Evolutionary conservation across 345 rosid genomes (phyloP), one percentile per base, ranked within the genome.

Genomic region (Lepidium sativum): DNA sequence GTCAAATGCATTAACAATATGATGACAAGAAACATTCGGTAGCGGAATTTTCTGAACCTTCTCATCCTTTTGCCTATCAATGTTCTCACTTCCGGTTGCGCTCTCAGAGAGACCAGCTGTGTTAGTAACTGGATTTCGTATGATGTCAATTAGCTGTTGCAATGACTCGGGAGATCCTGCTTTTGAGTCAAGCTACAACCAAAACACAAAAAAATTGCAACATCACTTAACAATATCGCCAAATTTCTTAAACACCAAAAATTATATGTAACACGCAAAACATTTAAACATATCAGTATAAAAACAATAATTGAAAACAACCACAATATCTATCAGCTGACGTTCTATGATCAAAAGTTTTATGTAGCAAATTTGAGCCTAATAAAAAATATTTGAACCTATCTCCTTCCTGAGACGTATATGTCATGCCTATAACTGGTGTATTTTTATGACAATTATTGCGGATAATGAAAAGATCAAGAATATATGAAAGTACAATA

Each of bases 121-220:
- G 65, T 68, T 84, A 49, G 81, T 54, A 64, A 74, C 76, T 66
- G 96, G 99, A 73, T 89, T 87, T 76, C 80, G 80, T 50, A 85
- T 77, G 65, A 82, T 76, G 84, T 88, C 99, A 75, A 94, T 77
- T 70, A 94, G 73, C 50, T 86, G 92, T 73, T 83, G 96, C 65
- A 94, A 68, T 48, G 95, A 83, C 75, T 88, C 99, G 0, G 83
- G 74, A 58, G 95, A 81, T 64, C 95, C 99, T 63, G 96, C 79
- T 77, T 86, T 94, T 66, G 86, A 58, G n/a, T 87, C 85, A 75
- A 88, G 80, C 99, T 94, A 77, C 75, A 80, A 42, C 39, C 54
- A 34, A 48, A n/a, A 14, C 43, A 40, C 29, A 9, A 67, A 33
- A 32, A 16, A 33, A 1, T 10, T 53, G 62, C 13, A 52, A 34